Evolutionary conservation across 2,329 filamentous ascomycete genomes (phyloP), one percentile per base, ranked within the genome.

Genomic region (Xylaria arbuscula): DNA sequence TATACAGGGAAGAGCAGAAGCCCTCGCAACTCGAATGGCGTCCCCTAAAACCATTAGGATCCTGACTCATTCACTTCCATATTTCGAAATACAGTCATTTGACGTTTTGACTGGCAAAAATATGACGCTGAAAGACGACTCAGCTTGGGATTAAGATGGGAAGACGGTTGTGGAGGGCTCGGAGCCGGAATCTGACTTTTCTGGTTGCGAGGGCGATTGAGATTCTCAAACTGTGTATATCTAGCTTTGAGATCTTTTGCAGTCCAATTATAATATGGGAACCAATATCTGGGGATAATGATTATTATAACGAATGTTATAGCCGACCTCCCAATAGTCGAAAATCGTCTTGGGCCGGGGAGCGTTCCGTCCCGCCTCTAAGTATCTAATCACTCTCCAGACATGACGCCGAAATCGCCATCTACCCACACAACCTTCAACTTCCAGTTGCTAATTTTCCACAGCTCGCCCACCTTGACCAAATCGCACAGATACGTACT

Each of bases 71-170:
- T 56, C 56, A 45, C 55, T 64, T 40, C 66, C 61, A n/a, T 7
- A 32, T 7, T 55, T 59, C n/a, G 11, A 63, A 38, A 47, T 5
- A 48, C 61, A 24, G 9, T 68, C 66, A 17, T 61, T 64, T 3
- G 66, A 64, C 28, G 40, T 64, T 36, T 64, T 68, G 42, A 68
- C 51, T 24, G 66, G 66, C 47, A 68, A 68, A 40, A 64, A 9
- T 47, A 64, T 56, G 47, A 17, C 17, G 13, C 50, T 64, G 8
- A 55, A 38, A 1, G 65, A 67, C 45, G 54, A 48, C 11, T 40
- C 54, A 59, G 53, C 65, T 47, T 67, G 65, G 65, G 65, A 63
- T 17, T 53, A 64, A 13, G 65, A 67, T 36, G 65, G 59, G 2
- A 36, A 54, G 60, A 59, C 45, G 3, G 36, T 62, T 53, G 6